Percentiles rank a stretch among this genome's conserved stretches.
These are phyloP conservation scores for Fusarium phyllophilum DNA, from an alignment of 2,329 filamentous ascomycete species.

Conservation along the genomic window DNA sequence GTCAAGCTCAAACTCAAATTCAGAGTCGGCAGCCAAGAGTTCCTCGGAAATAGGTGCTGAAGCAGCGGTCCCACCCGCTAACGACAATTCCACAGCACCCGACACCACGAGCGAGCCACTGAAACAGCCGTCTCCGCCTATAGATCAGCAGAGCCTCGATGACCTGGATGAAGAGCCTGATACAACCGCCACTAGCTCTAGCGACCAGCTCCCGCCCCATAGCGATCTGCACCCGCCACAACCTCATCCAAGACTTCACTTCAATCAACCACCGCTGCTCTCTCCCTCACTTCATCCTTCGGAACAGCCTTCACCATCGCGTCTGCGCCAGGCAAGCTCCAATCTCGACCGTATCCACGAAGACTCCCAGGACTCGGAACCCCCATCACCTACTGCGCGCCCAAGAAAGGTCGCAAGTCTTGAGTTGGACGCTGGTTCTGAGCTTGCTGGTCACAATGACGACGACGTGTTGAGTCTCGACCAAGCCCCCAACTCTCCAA, in stretches of 20 bases:
- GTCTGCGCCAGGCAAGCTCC: conserved; percentile 35
- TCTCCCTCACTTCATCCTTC: conserved; percentile 32
- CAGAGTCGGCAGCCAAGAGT: conserved; percentile 8
- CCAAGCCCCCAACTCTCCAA: conserved; percentile 36
- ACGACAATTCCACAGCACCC: conserved; percentile 22
- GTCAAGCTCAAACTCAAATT: conserved; percentile 11
- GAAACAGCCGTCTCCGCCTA: conserved; percentile 38
- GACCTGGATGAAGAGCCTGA: conserved; percentile 31
- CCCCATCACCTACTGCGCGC: conserved; percentile 23
- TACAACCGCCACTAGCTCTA: conserved; percentile 39
- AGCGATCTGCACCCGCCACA: conserved; percentile 41
- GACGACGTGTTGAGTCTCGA: conserved; percentile 44
- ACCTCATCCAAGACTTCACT: conserved; percentile 29
- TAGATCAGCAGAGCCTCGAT: conserved; percentile 35
- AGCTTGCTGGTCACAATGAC: conserved; percentile 41
- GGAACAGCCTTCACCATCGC: conserved; percentile 34
- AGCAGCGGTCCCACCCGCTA: conserved; percentile 36
- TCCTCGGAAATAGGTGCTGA: conserved; percentile 25
- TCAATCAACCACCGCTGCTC: conserved; percentile 33
- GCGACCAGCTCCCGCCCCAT: conserved; percentile 34
- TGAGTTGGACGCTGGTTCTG: conserved; percentile 32
- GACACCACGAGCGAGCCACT: conserved; percentile 25
- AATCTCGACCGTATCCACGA: conserved; percentile 45
- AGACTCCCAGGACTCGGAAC: conserved; percentile 22
- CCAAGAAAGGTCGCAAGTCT: conserved; percentile 31